Conservation (phyloP, 305 asterid species). For the Rubia tinctorum region DNA sequence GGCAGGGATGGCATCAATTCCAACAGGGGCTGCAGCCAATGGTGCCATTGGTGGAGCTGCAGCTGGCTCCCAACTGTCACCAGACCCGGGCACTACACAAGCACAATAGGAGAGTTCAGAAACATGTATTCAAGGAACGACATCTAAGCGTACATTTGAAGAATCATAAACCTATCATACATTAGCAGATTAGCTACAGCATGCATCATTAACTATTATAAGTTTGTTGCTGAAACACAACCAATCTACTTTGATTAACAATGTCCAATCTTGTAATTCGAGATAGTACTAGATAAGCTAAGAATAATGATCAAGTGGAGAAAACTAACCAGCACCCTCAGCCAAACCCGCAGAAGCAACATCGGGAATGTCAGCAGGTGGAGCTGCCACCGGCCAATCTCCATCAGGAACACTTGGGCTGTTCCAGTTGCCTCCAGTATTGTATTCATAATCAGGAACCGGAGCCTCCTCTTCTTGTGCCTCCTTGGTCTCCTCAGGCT, state of each 20-base stretch:
- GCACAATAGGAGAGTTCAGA: not conserved
- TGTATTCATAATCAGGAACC: slow-evolving; percentile 28
- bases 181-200: no score
- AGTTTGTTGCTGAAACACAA: no score
- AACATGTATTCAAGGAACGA: no score
- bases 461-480: slow-evolving; percentile 28
- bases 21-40: slow-evolving; percentile 12
- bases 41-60: slow-evolving; percentile 25
- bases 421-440: slow-evolving; percentile 24
- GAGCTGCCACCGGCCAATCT: slow-evolving; percentile 22
- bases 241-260: not conserved
- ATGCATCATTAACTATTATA: no score
- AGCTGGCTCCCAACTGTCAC: slow-evolving; percentile 27
- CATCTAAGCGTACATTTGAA: no score
- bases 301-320: not conserved
- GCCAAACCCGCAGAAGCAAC: slow-evolving; percentile 18
- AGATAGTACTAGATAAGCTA: not conserved
- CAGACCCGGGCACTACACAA: not conserved
- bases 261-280: no score
- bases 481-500: slow-evolving; percentile 36
- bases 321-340: slow-evolving; percentile 25
- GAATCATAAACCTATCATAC: no score
- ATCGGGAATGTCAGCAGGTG: slow-evolving; percentile 5
- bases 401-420: slow-evolving; percentile 25
- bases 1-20: not conserved